A percentile compares a stretch with the other conserved stretches of the same genome.
These are phyloP conservation scores for Knoxia roxburghii DNA, from an alignment of 257 asterid genomes.

Conservation along the genomic window DNA sequence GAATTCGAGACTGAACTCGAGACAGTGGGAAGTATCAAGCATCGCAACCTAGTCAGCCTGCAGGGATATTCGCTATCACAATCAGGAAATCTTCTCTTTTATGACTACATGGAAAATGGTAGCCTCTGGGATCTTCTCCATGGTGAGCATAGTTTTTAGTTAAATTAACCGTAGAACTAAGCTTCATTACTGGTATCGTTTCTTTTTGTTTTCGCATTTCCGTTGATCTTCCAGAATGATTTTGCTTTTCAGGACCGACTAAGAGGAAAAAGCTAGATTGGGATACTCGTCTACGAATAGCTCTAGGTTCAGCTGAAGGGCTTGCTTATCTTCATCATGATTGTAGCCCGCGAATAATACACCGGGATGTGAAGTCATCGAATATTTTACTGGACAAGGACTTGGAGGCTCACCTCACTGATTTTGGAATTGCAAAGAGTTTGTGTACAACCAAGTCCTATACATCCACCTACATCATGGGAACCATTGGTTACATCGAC, in stretches of 20 bases:
- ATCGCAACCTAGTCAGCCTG: constrained; percentile 83
- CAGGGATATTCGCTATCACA: constrained; percentile 92
- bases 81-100: constrained; percentile 74
- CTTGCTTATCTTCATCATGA: constrained; percentile 90
- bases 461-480: constrained; percentile 84
- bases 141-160: constrained; percentile 35
- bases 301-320: constrained; percentile 83
- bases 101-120: constrained; percentile 96
- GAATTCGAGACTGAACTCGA: constrained; percentile 89
- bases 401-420: constrained; percentile 77
- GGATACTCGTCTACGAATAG: constrained; percentile 69
- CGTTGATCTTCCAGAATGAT: not conserved
- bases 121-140: constrained; percentile 95
- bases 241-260: constrained; percentile 37
- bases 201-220: not conserved
- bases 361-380: constrained; percentile 87
- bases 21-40: constrained; percentile 89
- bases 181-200: not conserved
- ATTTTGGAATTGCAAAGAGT: constrained; percentile 89
- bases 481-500: constrained; percentile 91
- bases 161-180: not conserved
- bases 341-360: constrained; percentile 83
- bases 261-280: constrained; percentile 75
- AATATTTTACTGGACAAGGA: constrained; percentile 73
- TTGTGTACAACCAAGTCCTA: constrained; percentile 65